Percentiles rank a stretch among this genome's conserved stretches.
phyloP scores from a whole-genome alignment of 768 basidiomycete genomes.

The Auricularia sp. region DNA sequence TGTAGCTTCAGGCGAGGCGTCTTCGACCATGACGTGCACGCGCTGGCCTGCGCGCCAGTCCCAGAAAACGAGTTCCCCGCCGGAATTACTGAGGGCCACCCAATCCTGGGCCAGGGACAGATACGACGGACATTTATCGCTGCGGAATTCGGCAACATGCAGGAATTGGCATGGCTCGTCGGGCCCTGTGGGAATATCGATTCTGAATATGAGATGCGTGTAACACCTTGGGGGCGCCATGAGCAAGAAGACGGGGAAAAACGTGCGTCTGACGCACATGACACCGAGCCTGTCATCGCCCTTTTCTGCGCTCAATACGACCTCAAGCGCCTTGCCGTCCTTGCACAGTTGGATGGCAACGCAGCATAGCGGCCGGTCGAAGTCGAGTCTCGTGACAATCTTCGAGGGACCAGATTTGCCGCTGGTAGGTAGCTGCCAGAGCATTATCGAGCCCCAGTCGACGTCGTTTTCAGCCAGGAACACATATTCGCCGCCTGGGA shows the following conservation, averaged over 20 bases:
- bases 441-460: neutral
- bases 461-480: neutral
- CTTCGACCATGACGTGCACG: neutral
- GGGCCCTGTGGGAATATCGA: neutral
- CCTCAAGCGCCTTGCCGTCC: neutral
- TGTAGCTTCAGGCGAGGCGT: neutral
- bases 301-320: neutral
- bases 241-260: neutral
- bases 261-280: neutral
- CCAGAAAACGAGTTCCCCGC: neutral
- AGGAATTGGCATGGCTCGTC: neutral
- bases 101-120: neutral
- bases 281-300: neutral
- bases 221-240: neutral
- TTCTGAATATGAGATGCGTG: neutral
- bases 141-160: neutral
- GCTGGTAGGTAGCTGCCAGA: neutral
- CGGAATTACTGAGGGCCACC: neutral
- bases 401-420: neutral
- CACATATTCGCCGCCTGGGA: neutral
- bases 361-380: neutral
- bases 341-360: neutral
- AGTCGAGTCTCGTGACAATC: neutral
- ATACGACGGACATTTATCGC: neutral
- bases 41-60: neutral